These are phyloP conservation scores for Calonectria crousiana DNA, from an alignment of 2,329 filamentous ascomycete species.

Conservation along the genomic window DNA sequence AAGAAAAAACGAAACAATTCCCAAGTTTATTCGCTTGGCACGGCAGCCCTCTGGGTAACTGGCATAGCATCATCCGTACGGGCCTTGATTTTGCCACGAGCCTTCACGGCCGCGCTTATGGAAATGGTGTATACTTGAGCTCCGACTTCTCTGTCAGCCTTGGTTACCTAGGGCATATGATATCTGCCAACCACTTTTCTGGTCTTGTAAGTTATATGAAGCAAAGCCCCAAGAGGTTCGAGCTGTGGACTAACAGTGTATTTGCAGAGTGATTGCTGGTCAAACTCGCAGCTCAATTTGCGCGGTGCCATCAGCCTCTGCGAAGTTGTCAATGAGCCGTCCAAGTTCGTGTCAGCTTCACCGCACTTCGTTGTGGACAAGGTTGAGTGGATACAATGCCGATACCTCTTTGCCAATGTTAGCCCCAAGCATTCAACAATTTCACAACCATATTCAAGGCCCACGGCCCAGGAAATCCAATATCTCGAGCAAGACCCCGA, in stretches of 20 bases:
- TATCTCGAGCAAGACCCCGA: constrained; percentile 46
- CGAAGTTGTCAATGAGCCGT: constrained; percentile 83
- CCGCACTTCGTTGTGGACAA: constrained; percentile 81
- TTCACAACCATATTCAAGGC: constrained; percentile 26
- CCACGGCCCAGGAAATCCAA: constrained; percentile 5
- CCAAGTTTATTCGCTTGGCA: constrained; percentile 91
- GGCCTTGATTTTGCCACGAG: constrained; percentile 79
- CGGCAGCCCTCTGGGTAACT: constrained; percentile 80
- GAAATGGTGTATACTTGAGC: constrained; percentile 87
- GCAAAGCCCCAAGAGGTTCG: not conserved
- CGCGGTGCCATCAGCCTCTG: constrained; percentile 77
- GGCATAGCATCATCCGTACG: constrained; percentile 90
- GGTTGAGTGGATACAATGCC: constrained; percentile 89
- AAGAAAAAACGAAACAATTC: constrained; percentile 52
- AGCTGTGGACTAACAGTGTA: constrained; percentile 14
- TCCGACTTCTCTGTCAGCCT: constrained; percentile 28
- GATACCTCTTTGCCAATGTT: constrained; percentile 77
- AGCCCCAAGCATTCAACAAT: constrained; percentile 20
- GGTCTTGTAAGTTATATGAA: not conserved
- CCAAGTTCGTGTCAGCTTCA: constrained; percentile 64
- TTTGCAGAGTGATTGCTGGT: constrained; percentile 63
- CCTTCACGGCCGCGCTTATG: constrained; percentile 76
- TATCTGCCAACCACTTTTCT: too few relatives aligned
- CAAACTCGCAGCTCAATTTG: constrained; percentile 73
- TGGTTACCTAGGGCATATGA: constrained; percentile 23